Evolutionary conservation across 352 stramenopile genomes (phyloP).

Genomic region (Phytophthora macrochlamydospora): DNA sequence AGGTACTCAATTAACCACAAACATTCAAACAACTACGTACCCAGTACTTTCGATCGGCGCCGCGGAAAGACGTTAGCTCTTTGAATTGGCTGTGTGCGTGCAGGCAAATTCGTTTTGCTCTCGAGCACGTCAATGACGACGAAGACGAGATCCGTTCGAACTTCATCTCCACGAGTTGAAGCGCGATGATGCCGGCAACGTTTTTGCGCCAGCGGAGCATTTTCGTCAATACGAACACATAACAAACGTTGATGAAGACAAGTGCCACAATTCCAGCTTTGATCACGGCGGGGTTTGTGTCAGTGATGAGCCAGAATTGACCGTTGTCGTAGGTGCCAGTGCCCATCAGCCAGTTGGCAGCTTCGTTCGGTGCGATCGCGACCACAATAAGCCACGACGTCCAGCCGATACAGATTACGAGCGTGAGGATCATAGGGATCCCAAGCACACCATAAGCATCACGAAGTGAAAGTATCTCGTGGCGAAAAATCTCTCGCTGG

Average conservation of each 20-base stretch:
- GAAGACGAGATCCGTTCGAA: neutral
- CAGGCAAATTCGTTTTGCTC: conserved; percentile 4
- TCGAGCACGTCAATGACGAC: conserved; percentile 4
- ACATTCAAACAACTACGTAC: conserved; percentile 4
- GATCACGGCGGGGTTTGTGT: conserved; percentile 15
- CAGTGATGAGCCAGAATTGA: conserved; percentile 28
- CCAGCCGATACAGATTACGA: conserved; percentile 24
- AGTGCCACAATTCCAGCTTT: conserved; percentile 10
- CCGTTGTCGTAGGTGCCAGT: conserved; percentile 26
- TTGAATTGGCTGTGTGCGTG: conserved; percentile 8
- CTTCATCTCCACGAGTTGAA: neutral
- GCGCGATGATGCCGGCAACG: neutral
- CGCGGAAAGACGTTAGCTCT: conserved; percentile 18
- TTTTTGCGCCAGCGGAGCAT: conserved; percentile 20
- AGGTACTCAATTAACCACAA: too few species aligned
- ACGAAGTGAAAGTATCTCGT: conserved; percentile 8
- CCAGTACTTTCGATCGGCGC: conserved; percentile 19
- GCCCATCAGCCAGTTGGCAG: conserved; percentile 30
- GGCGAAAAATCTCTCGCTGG: neutral
- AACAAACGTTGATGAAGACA: conserved; percentile 11
- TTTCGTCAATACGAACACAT: conserved; percentile 18
- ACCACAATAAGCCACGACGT: conserved; percentile 26
- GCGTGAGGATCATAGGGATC: conserved; percentile 13
- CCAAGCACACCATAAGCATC: conserved; percentile 19
- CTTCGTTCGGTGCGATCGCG: conserved; percentile 17